phyloP scores from a whole-genome alignment of 2,329 filamentous ascomycete species.

The Helotiales sp. region DNA sequence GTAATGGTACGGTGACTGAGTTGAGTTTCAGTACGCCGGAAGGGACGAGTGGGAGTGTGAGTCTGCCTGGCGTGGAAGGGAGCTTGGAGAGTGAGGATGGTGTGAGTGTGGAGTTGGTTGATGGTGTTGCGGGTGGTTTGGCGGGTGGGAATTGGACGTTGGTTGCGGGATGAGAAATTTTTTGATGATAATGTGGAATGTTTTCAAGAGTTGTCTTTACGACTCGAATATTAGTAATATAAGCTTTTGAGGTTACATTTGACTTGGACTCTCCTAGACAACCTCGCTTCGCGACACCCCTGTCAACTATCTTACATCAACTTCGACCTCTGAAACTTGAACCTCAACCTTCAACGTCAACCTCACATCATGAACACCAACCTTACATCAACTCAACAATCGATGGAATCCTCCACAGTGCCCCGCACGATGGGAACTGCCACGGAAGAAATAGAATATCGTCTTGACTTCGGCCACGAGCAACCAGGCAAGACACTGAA shows the following conservation, averaged over 20 bases:
- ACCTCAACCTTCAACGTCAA: background rate
- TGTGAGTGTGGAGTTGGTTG: background rate
- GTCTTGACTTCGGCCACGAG: background rate
- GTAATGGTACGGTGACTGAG: background rate
- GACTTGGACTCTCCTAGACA: too few relatives aligned
- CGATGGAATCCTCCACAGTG: too few relatives aligned
- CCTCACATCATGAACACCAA: background rate
- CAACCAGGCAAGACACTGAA: background rate
- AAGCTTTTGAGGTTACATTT: too few relatives aligned
- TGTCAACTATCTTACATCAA: too few relatives aligned
- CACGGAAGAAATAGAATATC: background rate
- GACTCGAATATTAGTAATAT: too few relatives aligned
- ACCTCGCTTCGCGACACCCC: background rate
- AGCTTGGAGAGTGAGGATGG: background rate
- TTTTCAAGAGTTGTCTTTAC: too few relatives aligned
- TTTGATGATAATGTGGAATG: too few relatives aligned
- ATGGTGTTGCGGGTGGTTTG: constrained; percentile 4
- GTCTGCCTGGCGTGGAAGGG: constrained; percentile 5
- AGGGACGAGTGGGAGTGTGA: constrained; percentile 5
- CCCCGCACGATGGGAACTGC: background rate
- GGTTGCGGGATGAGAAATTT: background rate
- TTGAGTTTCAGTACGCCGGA: constrained; percentile 1
- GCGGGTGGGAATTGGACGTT: constrained; percentile 9
- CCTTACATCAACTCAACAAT: background rate
- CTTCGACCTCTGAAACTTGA: background rate